phyloP scores from a whole-genome alignment of 768 basidiomycete genomes.

The Serendipita sp. region DNA sequence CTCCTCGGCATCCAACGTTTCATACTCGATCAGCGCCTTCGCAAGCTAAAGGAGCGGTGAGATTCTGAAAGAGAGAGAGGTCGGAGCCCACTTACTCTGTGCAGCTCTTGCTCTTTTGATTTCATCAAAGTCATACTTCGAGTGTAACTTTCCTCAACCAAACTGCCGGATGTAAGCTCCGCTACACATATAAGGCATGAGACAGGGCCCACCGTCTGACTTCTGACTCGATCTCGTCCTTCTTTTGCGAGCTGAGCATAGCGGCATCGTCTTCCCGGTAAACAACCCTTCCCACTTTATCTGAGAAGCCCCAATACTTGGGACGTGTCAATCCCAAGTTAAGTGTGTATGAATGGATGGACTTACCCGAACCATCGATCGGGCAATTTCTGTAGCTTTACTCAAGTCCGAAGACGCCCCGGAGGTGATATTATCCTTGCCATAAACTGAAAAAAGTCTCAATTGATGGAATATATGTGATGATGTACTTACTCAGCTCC shows the following conservation, averaged over 20 bases:
- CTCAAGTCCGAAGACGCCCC: constrained; percentile 83
- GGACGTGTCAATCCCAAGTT: background rate
- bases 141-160: constrained; percentile 55
- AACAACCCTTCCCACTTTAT: constrained; percentile 67
- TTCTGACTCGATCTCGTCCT: constrained; percentile 78
- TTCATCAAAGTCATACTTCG: constrained; percentile 52
- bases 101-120: constrained; percentile 55
- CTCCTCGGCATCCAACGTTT: constrained; percentile 78
- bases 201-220: constrained; percentile 47
- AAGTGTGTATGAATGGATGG: background rate
- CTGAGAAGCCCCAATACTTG: constrained; percentile 66
- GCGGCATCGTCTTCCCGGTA: constrained; percentile 56
- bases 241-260: constrained; percentile 51
- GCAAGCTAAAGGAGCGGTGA: constrained; percentile 44
- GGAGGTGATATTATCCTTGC: constrained; percentile 73
- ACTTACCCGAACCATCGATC: constrained; percentile 74
- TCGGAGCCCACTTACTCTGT: constrained; percentile 35
- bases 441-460: constrained; percentile 49
- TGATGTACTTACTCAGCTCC: constrained; percentile 48
- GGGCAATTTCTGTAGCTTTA: constrained; percentile 64
- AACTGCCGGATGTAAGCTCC: constrained; percentile 19
- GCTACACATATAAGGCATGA: too few species aligned
- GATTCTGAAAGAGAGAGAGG: background rate
- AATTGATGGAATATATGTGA: constrained; percentile 8
- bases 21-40: constrained; percentile 82